These are phyloP conservation scores for Diaporthe aspalathi DNA, from an alignment of 2,329 filamentous ascomycete genomes.

Conservation along the genomic window DNA sequence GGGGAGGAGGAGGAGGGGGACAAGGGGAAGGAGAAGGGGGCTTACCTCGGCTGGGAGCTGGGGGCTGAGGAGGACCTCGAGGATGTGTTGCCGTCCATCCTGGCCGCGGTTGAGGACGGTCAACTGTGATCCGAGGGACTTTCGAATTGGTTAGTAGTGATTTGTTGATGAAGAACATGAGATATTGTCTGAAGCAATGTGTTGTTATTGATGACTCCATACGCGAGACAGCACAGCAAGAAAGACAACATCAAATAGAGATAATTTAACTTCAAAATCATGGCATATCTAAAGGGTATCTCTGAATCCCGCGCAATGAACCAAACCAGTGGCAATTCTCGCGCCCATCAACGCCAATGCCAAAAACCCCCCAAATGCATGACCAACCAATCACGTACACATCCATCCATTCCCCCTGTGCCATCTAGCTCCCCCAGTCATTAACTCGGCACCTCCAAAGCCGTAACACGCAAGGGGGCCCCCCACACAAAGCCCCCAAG, in stretches of 20 bases:
- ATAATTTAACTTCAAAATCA: constrained; percentile 8
- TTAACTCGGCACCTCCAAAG: not conserved
- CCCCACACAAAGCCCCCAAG: not conserved
- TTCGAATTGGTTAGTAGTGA: not conserved
- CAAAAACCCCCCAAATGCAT: not conserved
- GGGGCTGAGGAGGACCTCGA: not conserved
- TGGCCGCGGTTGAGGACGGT: not conserved
- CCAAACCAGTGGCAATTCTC: not conserved
- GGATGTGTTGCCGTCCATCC: not conserved
- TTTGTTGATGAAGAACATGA: not conserved
- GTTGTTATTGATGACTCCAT: too few species aligned
- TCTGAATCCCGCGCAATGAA: constrained; percentile 21
- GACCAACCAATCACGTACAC: not conserved
- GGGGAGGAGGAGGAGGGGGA: too few species aligned
- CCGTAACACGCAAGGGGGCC: not conserved
- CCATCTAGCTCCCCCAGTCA: too few species aligned
- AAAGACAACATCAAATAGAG: not conserved
- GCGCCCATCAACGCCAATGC: constrained; percentile 18
- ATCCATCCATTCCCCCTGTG: too few species aligned
- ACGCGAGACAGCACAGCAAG: not conserved
- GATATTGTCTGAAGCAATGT: too few species aligned
- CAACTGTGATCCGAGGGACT: not conserved
- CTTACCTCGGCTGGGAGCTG: not conserved
- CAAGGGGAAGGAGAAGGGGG: too few species aligned
- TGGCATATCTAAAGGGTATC: constrained; percentile 27